A percentile compares a stretch with the other conserved stretches of the same genome.
Conservation (phyloP, 2,329 filamentous ascomycete species). For the Sarocladium strictum region DNA sequence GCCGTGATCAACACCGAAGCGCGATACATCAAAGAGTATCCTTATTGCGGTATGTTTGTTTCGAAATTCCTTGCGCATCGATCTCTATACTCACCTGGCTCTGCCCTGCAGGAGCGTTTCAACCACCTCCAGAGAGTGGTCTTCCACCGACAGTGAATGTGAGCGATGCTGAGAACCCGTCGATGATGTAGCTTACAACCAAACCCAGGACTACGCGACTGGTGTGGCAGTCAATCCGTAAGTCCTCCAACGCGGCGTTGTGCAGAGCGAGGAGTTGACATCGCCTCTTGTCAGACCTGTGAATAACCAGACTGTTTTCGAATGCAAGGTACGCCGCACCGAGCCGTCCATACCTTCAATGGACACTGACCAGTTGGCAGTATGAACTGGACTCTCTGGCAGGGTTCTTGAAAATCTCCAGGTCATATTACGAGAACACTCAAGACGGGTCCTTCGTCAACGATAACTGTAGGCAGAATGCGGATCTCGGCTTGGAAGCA, state of each 20-base stretch:
- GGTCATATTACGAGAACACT: constrained; percentile 73
- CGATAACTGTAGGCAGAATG: constrained; percentile 18
- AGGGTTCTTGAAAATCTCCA: constrained; percentile 75
- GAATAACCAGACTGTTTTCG: constrained; percentile 65
- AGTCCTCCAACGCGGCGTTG: background rate
- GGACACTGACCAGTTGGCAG: constrained; percentile 10
- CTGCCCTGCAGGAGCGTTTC: constrained; percentile 67
- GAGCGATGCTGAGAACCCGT: background rate
- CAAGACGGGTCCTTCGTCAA: constrained; percentile 58
- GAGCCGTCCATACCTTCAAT: background rate
- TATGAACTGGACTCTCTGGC: constrained; percentile 91
- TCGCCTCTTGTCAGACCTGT: background rate
- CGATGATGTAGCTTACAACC: background rate
- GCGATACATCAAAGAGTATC: constrained; percentile 61
- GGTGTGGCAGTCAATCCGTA: constrained; percentile 1
- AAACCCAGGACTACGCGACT: constrained; percentile 52
- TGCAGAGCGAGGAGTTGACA: background rate
- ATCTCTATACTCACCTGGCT: too few species aligned
- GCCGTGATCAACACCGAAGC: constrained; percentile 74
- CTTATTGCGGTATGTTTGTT: constrained; percentile 70
- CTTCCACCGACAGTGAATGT: constrained; percentile 23
- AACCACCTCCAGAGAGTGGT: constrained; percentile 66
- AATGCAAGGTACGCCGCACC: constrained; percentile 59
- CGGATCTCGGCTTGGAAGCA: background rate
- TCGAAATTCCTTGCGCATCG: too few species aligned